Percentiles rank a stretch among this genome's conserved stretches.
phyloP scores from a whole-genome alignment of 208 protist species.

The Trypanosoma vivax region DNA sequence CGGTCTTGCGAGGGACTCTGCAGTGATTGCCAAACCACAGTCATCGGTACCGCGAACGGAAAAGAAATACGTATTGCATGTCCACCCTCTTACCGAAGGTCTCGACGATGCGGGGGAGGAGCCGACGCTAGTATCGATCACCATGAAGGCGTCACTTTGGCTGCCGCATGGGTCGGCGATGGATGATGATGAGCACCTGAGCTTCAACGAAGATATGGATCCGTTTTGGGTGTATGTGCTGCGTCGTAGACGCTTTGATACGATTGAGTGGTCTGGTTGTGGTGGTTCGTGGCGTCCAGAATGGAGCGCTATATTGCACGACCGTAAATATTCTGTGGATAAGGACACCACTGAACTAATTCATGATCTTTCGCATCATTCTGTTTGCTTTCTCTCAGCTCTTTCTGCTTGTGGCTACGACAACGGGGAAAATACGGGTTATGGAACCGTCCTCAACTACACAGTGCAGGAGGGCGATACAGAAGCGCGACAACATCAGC shows the following conservation, averaged over 20 bases:
- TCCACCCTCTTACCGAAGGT: slow-evolving; percentile 41
- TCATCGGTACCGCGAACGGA: slow-evolving; percentile 24
- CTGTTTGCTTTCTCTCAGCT: slow-evolving; percentile 55
- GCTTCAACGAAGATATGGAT: slow-evolving; percentile 65
- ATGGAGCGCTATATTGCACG: slow-evolving; percentile 26
- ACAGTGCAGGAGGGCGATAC: background rate
- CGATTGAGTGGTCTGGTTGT: slow-evolving; percentile 71
- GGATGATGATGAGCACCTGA: slow-evolving; percentile 29
- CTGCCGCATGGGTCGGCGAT: slow-evolving; percentile 15
- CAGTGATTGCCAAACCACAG: background rate
- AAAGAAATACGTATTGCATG: slow-evolving; percentile 31
- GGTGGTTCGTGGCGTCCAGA: slow-evolving; percentile 67
- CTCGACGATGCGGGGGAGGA: slow-evolving; percentile 24
- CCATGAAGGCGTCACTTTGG: slow-evolving; percentile 25
- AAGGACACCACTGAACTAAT: slow-evolving; percentile 15
- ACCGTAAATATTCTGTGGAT: slow-evolving; percentile 9
- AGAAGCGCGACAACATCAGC: slow-evolving; percentile 12
- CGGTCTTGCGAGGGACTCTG: background rate
- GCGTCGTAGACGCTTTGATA: slow-evolving; percentile 38
- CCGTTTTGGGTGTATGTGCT: slow-evolving; percentile 69
- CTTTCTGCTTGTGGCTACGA: slow-evolving; percentile 61
- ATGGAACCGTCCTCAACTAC: too few species aligned
- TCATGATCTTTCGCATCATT: slow-evolving; percentile 64
- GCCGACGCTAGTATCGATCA: slow-evolving; percentile 51
- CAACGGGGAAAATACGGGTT: background rate